Conservation (phyloP, 2,329 filamentous ascomycete genomes). For the Pseudogymnoascus pannorum region DNA sequence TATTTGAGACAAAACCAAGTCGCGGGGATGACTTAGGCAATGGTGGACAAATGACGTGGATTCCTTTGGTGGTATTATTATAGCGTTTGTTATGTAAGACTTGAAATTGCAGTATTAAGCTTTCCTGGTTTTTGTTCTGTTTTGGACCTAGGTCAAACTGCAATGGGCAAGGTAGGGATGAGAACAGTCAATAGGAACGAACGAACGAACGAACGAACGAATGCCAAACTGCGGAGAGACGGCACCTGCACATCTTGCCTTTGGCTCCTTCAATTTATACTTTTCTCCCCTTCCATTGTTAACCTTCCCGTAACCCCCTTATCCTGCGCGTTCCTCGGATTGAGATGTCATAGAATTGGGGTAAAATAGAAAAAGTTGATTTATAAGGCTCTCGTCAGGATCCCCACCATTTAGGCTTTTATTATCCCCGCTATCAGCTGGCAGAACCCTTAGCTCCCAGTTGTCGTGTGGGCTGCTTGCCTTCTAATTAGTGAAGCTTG, state of each 20-base stretch:
- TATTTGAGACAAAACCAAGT: background rate
- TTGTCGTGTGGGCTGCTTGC: background rate
- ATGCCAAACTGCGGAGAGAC: background rate
- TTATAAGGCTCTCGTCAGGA: slow-evolving; percentile 2
- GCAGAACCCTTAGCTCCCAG: slow-evolving; percentile 1
- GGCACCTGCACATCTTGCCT: background rate
- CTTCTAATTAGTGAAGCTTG: background rate
- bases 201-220: background rate
- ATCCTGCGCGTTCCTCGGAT: background rate
- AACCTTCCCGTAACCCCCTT: background rate
- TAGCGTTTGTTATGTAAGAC: background rate
- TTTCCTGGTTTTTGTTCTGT: background rate
- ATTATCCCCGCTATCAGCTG: background rate
- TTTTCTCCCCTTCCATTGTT: background rate
- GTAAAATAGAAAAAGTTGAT: background rate
- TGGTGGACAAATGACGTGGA: background rate
- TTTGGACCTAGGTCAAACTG: background rate
- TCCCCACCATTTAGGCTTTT: slow-evolving; percentile 6
- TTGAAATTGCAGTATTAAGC: too few species aligned
- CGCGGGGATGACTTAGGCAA: background rate
- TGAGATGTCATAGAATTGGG: background rate
- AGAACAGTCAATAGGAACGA: background rate
- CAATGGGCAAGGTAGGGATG: background rate
- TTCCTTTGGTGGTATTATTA: background rate
- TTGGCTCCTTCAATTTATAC: background rate